phyloP scores from a whole-genome alignment of 352 stramenopile species.

The Phytophthora constricta region DNA sequence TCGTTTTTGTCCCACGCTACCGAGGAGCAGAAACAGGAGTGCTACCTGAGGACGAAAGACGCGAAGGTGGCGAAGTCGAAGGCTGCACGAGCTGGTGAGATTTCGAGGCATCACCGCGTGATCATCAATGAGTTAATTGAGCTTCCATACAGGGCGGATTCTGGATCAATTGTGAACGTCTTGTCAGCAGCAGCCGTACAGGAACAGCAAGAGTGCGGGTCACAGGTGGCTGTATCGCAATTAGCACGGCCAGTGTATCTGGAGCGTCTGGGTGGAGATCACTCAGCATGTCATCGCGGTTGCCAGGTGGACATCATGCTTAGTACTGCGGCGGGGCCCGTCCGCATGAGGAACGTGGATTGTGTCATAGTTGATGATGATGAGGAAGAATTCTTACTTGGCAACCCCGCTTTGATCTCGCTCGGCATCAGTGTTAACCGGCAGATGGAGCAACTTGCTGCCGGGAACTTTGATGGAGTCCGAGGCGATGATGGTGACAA shows the following conservation, averaged over 20 bases:
- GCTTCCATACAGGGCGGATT: not conserved
- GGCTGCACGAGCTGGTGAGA: not conserved
- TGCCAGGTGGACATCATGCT: slow-evolving; percentile 13
- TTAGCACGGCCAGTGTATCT: not conserved
- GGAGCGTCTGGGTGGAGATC: slow-evolving; percentile 9
- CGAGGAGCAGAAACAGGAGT: slow-evolving; percentile 9
- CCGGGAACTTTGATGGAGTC: not conserved
- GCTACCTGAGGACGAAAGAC: not conserved
- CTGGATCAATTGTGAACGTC: not conserved
- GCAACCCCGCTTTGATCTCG: slow-evolving; percentile 1
- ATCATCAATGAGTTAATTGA: slow-evolving; percentile 15
- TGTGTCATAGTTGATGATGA: slow-evolving; percentile 6
- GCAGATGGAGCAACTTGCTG: slow-evolving; percentile 13
- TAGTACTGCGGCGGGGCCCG: slow-evolving; percentile 11
- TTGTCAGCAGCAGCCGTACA: slow-evolving; percentile 4
- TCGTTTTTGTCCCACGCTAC: no score
- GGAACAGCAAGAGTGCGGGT: slow-evolving; percentile 1
- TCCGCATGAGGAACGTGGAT: slow-evolving; percentile 12
- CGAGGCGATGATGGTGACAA: slow-evolving; percentile 10
- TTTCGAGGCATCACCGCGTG: not conserved
- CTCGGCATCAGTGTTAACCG: slow-evolving; percentile 11
- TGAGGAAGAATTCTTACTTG: slow-evolving; percentile 12
- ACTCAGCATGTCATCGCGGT: not conserved
- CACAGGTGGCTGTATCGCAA: not conserved
- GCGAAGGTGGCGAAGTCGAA: slow-evolving; percentile 6